Evolutionary conservation across 1,139 yeast genomes (phyloP).

Genomic region (Pichia sp.): DNA sequence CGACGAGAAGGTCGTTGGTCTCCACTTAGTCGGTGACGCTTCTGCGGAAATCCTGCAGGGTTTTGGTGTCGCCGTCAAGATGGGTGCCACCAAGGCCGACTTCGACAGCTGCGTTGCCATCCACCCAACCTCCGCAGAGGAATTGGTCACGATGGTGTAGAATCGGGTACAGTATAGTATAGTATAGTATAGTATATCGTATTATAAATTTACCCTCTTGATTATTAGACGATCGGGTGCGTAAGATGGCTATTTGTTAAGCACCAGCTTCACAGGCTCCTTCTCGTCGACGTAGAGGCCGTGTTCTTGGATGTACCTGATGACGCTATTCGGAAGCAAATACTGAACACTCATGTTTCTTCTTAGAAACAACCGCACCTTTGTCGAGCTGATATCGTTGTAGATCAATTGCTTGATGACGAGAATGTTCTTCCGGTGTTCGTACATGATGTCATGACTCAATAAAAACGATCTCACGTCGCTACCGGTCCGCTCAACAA

Average conservation of each 20-base stretch:
- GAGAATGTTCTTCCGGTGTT: slow-evolving; percentile 86
- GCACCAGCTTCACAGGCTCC: slow-evolving; percentile 91
- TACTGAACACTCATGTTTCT: slow-evolving; percentile 97
- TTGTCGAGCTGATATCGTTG: slow-evolving; percentile 93
- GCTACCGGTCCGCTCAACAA: slow-evolving; percentile 94
- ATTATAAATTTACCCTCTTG: not conserved
- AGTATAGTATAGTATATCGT: not conserved
- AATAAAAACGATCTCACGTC: slow-evolving; percentile 90
- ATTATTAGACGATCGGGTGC: slow-evolving; percentile 8
- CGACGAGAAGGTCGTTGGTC: slow-evolving; percentile 91
- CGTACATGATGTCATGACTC: slow-evolving; percentile 95
- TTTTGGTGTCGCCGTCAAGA: slow-evolving; percentile 93
- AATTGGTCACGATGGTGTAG: slow-evolving; percentile 72
- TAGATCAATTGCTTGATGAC: slow-evolving; percentile 94
- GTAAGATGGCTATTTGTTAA: slow-evolving; percentile 40
- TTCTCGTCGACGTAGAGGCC: slow-evolving; percentile 77
- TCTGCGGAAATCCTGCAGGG: slow-evolving; percentile 95
- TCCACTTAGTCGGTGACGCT: slow-evolving; percentile 86
- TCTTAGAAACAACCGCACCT: slow-evolving; percentile 84
- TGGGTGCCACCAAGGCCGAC: slow-evolving; percentile 97
- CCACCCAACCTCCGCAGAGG: slow-evolving; percentile 98
- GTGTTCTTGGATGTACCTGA: slow-evolving; percentile 90
- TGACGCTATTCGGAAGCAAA: slow-evolving; percentile 87
- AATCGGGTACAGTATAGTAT: not conserved
- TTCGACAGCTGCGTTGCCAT: slow-evolving; percentile 95